Evolutionary conservation across 345 rosid species (phyloP), one percentile per base, ranked within the genome.

Genomic region (Lenwebbia sp.): DNA sequence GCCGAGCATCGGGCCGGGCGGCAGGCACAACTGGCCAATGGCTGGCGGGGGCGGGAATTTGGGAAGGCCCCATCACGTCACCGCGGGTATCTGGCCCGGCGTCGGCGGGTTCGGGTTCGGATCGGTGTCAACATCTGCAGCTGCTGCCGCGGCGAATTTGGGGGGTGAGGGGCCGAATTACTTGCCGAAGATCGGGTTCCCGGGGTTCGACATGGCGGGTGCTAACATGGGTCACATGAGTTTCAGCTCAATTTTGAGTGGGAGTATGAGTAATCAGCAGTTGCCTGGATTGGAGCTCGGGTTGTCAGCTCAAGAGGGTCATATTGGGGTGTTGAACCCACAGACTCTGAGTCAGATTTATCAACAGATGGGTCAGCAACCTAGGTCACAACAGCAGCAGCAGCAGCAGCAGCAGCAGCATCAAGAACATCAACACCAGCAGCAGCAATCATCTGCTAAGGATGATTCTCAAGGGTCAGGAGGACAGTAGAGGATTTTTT

Each of bases 241-340:
- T 89, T 95, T 95, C 88, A 90, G 96, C 30, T 92, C 98, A 51
- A 94, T 96, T 75, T 89, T 96, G 87, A 93, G 95, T 84, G 92
- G 88, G 51, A 86, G 58, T 30, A 65, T 65, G 78, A 65, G 90
- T 78, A 90, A 41, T 86, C 96, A 89, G 87, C 97, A 93, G 87
- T 83, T 94, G 52, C 99, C 98, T 90, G 99, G 99, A 6, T 93
- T 96, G 92, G 99, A 95, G 86, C 94, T 96, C 87, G 99, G 99
- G 0, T 89, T 94, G 91, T 94, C 78, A 15, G 78, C 99, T 86
- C 99, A 96, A 58, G 98, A 96, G 90, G 98, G 95, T 26, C 96
- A 94, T 94, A 90, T 93, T 90, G 98, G 99, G 85, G 95, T 92
- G 85, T 84, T 95, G 90, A 96, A 91, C 70, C 92, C 96, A 22